Conservation (phyloP, 495 filamentous ascomycete genomes). For the Podospora didyma region DNA sequence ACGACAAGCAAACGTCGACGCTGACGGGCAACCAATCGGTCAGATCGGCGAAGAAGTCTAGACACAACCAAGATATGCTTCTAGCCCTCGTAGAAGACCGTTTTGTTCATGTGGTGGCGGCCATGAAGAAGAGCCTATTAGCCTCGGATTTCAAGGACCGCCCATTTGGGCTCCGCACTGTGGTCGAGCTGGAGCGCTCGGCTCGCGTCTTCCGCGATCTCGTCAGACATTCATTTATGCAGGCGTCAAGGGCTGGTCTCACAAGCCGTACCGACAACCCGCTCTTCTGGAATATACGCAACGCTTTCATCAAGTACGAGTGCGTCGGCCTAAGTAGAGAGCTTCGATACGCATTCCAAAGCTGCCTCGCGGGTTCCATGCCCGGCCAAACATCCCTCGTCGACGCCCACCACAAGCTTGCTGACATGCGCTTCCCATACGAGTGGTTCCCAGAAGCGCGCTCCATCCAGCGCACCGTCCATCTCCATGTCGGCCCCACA, state of each 20-base stretch:
- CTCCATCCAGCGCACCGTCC: constrained; percentile 71
- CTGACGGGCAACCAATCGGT: no score
- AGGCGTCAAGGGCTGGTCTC: constrained; percentile 27
- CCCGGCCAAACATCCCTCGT: constrained; percentile 30
- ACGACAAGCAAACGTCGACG: no score
- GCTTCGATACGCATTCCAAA: constrained; percentile 60
- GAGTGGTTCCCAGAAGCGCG: constrained; percentile 90
- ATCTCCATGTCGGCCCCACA: constrained; percentile 94
- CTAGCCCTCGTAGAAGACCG: no score
- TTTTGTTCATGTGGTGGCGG: no score
- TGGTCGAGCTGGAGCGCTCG: constrained; percentile 6
- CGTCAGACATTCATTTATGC: constrained; percentile 30
- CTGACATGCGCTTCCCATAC: constrained; percentile 77
- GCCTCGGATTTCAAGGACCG: no score
- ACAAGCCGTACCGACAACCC: constrained; percentile 39
- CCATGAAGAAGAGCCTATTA: no score
- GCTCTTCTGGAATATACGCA: constrained; percentile 51
- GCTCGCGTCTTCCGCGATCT: constrained; percentile 33
- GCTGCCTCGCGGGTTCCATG: constrained; percentile 36
- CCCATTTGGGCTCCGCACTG: no score
- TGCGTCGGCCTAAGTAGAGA: constrained; percentile 46
- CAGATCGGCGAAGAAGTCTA: no score
- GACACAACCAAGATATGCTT: no score
- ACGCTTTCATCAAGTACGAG: constrained; percentile 51
- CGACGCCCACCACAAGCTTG: constrained; percentile 57